Evolutionary conservation across 169 alveolate species (phyloP).

Genomic region (Plasmodium coatneyi): DNA sequence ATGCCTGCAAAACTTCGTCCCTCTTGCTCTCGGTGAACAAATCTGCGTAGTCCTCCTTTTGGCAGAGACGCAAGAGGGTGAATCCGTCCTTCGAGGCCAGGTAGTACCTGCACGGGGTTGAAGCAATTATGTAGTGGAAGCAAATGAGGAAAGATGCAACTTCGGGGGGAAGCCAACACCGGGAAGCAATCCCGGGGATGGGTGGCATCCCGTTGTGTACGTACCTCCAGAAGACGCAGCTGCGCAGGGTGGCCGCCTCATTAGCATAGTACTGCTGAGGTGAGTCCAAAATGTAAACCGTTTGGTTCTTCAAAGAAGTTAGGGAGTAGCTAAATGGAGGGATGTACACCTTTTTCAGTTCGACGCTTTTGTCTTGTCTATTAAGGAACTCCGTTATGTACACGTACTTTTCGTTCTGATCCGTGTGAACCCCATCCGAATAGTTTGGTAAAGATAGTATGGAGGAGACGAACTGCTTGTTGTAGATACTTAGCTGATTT

Average conservation of each 20-base stretch:
- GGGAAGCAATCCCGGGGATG: background rate
- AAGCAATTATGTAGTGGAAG: background rate
- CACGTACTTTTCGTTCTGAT: background rate
- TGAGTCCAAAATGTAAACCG: constrained; percentile 18
- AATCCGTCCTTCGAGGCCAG: constrained; percentile 7
- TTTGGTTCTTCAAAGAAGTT: constrained; percentile 19
- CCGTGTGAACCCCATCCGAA: background rate
- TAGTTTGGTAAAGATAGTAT: background rate
- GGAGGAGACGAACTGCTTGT: constrained; percentile 19
- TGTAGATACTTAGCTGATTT: background rate
- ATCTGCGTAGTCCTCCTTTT: constrained; percentile 6
- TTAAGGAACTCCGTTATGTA: constrained; percentile 29
- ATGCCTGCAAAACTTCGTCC: background rate
- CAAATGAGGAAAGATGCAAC: background rate
- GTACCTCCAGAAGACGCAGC: constrained; percentile 32
- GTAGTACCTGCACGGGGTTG: background rate
- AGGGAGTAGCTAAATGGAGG: constrained; percentile 18
- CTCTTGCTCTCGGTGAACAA: constrained; percentile 24
- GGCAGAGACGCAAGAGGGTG: constrained; percentile 13
- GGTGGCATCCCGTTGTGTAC: too few species aligned
- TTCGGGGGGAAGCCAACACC: background rate
- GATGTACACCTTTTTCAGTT: background rate
- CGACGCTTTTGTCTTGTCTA: constrained; percentile 15
- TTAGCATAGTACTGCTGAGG: constrained; percentile 5
- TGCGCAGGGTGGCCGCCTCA: constrained; percentile 12